Evolutionary conservation across 148 eudicot genomes (phyloP), one percentile per base, ranked within the genome.

Genomic region (Rheum nobile): DNA sequence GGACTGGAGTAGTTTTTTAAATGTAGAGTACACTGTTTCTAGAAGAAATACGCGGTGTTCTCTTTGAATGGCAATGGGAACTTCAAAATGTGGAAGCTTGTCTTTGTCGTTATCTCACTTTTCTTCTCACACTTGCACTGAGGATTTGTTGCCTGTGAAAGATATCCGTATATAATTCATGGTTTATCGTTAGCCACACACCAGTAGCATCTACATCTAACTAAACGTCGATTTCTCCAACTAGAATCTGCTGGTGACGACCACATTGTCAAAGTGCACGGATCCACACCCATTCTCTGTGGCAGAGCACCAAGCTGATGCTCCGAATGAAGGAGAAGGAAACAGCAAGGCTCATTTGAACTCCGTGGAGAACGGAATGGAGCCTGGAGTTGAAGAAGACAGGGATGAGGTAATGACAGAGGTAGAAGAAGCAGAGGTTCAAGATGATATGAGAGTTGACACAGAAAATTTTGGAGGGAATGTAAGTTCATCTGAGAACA

Each of bases 231-330:
- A 65, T 31, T 71, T 41, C 17, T 43, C 34, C 26, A 4, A 42
- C 77, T 81, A 92, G 97, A 90, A 87, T 78, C 82, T 92, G 78
- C 74, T 84, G 83, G 97, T 92, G 82, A 88, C 96, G 35, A 90
- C 92, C 70, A 92, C 88, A 28, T 73, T 92, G 76, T 85, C 82
- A 29, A 85, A 83, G 65, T 84, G 85, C 13, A 77, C 81, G 21
- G 91, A 87, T 77, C 83, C 89, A 54, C 85, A 83, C 75, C 86
- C 88, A 72, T 76, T 81, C 13, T 28, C 85, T 22, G 48, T 71
- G 4, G 69, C 71, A 75, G 85, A 80, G 80, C 63, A 61, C 69
- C 74, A 79, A 46, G 81, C 41, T 17, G 70, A 80, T 74, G 84
- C 78, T 39, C 73, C 81, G 7, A 76, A 76, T 41, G 84, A 81